Base-by-base conservation (phyloP, 2,329 filamentous ascomycete genomes). In the Fusarium protoensiforme region DNA sequence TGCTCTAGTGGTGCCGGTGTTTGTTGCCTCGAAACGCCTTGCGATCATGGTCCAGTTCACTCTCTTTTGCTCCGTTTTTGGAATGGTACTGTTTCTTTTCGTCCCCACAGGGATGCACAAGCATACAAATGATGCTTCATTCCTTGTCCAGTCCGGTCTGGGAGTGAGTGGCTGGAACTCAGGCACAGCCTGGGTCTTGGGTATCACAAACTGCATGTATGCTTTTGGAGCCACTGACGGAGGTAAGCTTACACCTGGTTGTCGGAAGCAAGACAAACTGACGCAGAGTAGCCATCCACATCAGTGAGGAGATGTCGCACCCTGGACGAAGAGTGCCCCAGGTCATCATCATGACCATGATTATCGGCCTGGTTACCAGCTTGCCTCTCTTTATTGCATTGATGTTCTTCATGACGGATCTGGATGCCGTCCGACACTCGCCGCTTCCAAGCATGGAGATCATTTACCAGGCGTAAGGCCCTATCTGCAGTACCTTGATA, bases 241-340 rank as follows among this genome's bases (percentile, higher is more conserved):
- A 61, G 67, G 67, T 61, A 7, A 43, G 56, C 22, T 22, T 20
- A 3, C 22, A 4, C 5, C 4, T 5, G 16, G 7, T 2, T 6
- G 2, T 5, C 3, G 4, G 18, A 3, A n/a, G 5, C 1, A 10
- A 13, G 10, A 7, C 1, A 1, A 1, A 24, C 24, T 56, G 20
- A 18, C 31, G 3, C 8, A 9, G 1, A 29, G 20, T 11, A 70
- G 67, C 61, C 7, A 70, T 67, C 16, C 67, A 70, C 27, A 70
- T 70, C 6, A 67, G 64, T n/a, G 67, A 70, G 22, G 67, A 70
- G 27, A 67, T 70, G 67, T n/a, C 67, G 2, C 64, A 70, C 18
- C 67, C 67, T 2, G 67, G 67, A 7, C 39, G 64, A 41, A 51
- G 64, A 11, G 67, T 69, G 3, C 67, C 67, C 0, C 67, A 69